Evolutionary conservation across 2,329 filamentous ascomycete species (phyloP).

Genomic region (Verticillium zaregamsianum): DNA sequence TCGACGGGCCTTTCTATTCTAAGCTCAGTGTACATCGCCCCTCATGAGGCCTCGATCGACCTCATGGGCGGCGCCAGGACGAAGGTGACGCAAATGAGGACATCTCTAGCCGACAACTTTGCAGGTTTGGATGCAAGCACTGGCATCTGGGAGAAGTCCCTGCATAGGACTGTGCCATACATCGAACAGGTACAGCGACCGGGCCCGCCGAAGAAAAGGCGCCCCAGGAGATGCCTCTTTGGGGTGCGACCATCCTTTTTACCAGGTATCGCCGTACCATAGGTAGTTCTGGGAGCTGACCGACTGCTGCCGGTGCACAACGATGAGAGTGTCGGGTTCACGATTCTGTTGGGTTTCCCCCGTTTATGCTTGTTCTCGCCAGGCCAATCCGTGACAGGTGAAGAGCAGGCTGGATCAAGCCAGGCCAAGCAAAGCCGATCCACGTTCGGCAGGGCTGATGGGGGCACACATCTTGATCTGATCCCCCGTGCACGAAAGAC

Average conservation of each 20-base stretch:
- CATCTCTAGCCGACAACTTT: not conserved
- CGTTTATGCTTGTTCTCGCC: not conserved
- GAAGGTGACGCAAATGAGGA: not conserved
- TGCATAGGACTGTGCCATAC: not conserved
- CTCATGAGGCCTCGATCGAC: not conserved
- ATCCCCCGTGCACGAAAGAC: not conserved
- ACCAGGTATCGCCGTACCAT: not conserved
- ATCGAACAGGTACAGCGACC: not conserved
- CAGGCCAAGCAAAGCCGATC: not conserved
- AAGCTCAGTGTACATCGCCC: not conserved
- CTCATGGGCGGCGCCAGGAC: not conserved
- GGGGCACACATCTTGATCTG: not conserved
- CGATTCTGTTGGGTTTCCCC: not conserved
- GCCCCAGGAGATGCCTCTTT: not conserved
- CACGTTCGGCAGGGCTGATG: not conserved
- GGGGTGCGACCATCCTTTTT: not conserved
- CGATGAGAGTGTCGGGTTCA: not conserved
- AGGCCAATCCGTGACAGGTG: not conserved
- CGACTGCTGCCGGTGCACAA: not conserved
- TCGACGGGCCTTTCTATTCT: not conserved
- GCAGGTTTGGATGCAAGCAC: not conserved
- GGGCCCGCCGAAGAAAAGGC: not conserved
- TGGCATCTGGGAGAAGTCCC: not conserved
- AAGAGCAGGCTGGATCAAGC: not conserved
- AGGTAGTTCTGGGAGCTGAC: too few species aligned